Conservation (phyloP, 2,329 filamentous ascomycete genomes). For the Thielaviopsis punctulata region DNA sequence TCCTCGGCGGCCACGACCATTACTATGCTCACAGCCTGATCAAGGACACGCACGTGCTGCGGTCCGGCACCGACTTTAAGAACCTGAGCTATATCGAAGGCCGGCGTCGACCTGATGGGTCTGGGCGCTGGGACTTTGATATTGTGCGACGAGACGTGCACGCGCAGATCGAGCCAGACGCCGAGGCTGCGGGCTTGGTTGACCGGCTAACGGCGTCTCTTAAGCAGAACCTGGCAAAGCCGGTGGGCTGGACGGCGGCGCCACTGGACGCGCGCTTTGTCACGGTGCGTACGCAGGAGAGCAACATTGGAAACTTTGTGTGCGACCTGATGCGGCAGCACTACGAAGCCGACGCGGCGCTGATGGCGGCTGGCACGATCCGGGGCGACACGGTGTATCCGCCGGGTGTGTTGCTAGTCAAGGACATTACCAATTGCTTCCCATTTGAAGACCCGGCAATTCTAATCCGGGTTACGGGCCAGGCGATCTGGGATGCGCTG, state of each 20-base stretch:
- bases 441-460: slow-evolving; percentile 86
- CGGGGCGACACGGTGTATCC: slow-evolving; percentile 80
- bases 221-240: slow-evolving; percentile 61
- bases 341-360: slow-evolving; percentile 61
- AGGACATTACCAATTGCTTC: slow-evolving; percentile 77
- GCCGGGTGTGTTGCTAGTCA: slow-evolving; percentile 57
- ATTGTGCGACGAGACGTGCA: slow-evolving; percentile 61
- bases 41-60: slow-evolving; percentile 67
- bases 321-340: slow-evolving; percentile 81
- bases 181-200: slow-evolving; percentile 16
- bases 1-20: slow-evolving; percentile 81
- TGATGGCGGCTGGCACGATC: slow-evolving; percentile 77
- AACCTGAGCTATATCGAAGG: slow-evolving; percentile 79
- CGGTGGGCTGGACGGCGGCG: slow-evolving; percentile 65
- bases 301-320: slow-evolving; percentile 79
- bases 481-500: slow-evolving; percentile 58
- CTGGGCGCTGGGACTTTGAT: slow-evolving; percentile 53
- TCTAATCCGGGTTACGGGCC: slow-evolving; percentile 52
- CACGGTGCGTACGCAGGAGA: slow-evolving; percentile 60
- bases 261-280: slow-evolving; percentile 76
- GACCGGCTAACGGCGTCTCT: slow-evolving; percentile 51
- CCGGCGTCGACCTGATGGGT: slow-evolving; percentile 25
- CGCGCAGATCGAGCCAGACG: slow-evolving; percentile 35
- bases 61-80: slow-evolving; percentile 83
- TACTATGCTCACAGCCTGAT: slow-evolving; percentile 65